phyloP scores from a whole-genome alignment of 805 yeast genomes.

The Lachancea thermotolerans region DNA sequence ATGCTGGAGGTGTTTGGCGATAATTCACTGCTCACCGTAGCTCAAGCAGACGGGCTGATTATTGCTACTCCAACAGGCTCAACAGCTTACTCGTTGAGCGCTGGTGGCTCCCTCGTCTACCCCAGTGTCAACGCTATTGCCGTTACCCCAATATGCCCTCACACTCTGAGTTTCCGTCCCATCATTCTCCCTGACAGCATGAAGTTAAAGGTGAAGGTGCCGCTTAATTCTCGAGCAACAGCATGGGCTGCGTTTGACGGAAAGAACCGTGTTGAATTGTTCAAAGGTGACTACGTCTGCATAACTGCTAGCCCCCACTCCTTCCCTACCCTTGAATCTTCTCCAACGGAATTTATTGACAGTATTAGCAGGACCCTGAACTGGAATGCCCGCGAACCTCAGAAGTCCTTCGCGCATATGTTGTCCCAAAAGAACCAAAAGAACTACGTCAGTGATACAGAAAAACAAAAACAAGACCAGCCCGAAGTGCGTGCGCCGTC shows the following conservation, averaged over 20 bases:
- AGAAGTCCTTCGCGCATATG: constrained; percentile 67
- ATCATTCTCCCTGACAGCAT: constrained; percentile 90
- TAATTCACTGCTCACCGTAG: constrained; percentile 74
- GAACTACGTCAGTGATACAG: constrained; percentile 32
- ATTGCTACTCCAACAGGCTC: constrained; percentile 95
- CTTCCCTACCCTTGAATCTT: constrained; percentile 83
- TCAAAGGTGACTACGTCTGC: constrained; percentile 77
- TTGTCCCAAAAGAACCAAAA: constrained; percentile 50
- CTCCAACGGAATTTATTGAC: constrained; percentile 73
- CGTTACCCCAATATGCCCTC: constrained; percentile 95
- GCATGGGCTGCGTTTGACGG: constrained; percentile 99
- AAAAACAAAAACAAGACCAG: constrained; percentile 11
- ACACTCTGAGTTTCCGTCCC: constrained; percentile 88
- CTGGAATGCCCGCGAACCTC: constrained; percentile 90
- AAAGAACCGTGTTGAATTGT: constrained; percentile 71
- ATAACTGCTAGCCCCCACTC: constrained; percentile 84
- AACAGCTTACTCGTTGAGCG: constrained; percentile 90
- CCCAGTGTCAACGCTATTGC: constrained; percentile 90
- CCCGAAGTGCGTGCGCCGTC: constrained; percentile 12
- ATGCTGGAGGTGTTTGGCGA: constrained; percentile 87
- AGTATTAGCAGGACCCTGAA: constrained; percentile 78
- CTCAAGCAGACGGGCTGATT: constrained; percentile 91
- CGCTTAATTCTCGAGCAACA: constrained; percentile 72
- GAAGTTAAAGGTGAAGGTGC: constrained; percentile 75
- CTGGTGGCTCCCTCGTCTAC: constrained; percentile 92